Conservation (phyloP, 2,329 filamentous ascomycete genomes). For the Monilinia aucupariae region DNA sequence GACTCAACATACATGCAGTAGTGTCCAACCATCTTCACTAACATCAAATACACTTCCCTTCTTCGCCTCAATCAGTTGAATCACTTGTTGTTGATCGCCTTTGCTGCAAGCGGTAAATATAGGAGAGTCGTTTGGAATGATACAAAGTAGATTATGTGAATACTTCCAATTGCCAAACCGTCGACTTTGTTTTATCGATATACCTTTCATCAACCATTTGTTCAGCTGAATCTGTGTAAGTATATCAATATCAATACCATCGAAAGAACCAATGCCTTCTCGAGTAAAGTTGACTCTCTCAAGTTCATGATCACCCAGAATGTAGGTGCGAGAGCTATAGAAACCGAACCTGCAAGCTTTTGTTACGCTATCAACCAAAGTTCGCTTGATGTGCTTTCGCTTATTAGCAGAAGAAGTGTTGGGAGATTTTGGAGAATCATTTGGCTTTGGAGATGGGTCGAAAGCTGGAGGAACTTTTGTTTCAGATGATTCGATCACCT, state of each 20-base stretch:
- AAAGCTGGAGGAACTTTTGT: background rate
- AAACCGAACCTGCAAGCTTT: background rate
- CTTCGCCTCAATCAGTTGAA: background rate
- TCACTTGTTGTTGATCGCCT: background rate
- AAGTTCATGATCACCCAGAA: too few species aligned
- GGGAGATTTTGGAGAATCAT: background rate
- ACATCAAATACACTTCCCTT: background rate
- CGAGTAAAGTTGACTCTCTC: too few species aligned
- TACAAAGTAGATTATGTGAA: background rate
- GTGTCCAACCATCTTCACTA: background rate
- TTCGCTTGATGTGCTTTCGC: background rate
- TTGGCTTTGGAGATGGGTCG: background rate
- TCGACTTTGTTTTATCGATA: background rate
- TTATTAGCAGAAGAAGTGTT: background rate
- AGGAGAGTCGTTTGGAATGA: background rate
- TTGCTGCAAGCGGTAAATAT: background rate
- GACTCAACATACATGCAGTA: background rate
- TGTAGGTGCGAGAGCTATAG: background rate
- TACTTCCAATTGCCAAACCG: background rate
- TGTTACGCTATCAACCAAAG: background rate
- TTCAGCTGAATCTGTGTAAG: background rate
- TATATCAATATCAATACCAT: background rate
- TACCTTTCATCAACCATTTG: background rate
- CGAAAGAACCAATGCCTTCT: too few species aligned
- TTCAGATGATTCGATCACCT: background rate